phyloP scores from a whole-genome alignment of 352 stramenopile species.

The Globisporangium canariense region DNA sequence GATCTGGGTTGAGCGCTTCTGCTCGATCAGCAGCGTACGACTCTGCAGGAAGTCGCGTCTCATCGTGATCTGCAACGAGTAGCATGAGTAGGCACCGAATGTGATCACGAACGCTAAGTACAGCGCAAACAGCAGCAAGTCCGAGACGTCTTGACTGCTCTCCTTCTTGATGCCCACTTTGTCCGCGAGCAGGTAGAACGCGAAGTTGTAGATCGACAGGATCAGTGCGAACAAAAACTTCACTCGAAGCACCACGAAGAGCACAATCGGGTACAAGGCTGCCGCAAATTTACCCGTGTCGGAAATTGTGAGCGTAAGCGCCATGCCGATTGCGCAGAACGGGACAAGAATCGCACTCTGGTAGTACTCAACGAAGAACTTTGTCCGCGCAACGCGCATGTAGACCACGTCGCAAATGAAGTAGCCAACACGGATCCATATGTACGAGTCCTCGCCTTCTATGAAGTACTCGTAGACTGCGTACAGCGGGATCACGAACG shows the following conservation, averaged over 20 bases:
- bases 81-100: conserved; percentile 73
- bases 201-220: conserved; percentile 76
- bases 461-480: conserved; percentile 66
- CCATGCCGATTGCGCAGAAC: conserved; percentile 70
- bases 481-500: conserved; percentile 69
- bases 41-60: conserved; percentile 79
- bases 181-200: conserved; percentile 71
- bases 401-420: conserved; percentile 72
- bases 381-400: conserved; percentile 62
- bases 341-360: conserved; percentile 66
- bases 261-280: conserved; percentile 69
- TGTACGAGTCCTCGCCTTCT: conserved; percentile 58
- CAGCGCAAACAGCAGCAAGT: conserved; percentile 62
- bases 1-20: conserved; percentile 77
- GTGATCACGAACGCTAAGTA: conserved; percentile 77
- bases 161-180: conserved; percentile 39
- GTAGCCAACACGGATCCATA: conserved; percentile 59
- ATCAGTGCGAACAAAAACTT: conserved; percentile 82
- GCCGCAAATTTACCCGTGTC: conserved; percentile 83
- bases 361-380: conserved; percentile 77
- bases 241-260: conserved; percentile 82
- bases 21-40: conserved; percentile 70
- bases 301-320: conserved; percentile 75
- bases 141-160: conserved; percentile 28
- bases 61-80: conserved; percentile 84